Percentiles rank a stretch among this genome's conserved stretches.
Conservation (phyloP, 2,329 filamentous ascomycete species). For the Cercospora sp. region DNA sequence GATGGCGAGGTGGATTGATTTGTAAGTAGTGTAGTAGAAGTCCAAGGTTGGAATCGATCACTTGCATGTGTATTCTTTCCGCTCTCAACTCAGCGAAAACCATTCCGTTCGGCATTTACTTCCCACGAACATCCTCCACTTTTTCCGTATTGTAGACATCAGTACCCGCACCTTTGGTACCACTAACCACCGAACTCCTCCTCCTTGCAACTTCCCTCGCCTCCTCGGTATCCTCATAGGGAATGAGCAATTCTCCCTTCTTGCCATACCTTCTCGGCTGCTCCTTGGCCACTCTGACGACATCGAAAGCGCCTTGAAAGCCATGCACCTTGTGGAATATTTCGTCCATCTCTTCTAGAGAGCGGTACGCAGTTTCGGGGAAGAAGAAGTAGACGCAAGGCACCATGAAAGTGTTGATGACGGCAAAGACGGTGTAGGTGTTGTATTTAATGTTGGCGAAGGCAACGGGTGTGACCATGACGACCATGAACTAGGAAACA, state of each 20-base stretch:
- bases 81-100: background rate
- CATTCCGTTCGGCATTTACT: background rate
- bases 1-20: constrained; percentile 68
- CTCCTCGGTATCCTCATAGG: constrained; percentile 48
- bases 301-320: constrained; percentile 56
- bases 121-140: constrained; percentile 6
- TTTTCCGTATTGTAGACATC: constrained; percentile 19
- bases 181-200: constrained; percentile 28
- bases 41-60: background rate
- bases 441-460: constrained; percentile 59
- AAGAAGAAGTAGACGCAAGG: constrained; percentile 44
- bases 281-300: constrained; percentile 54
- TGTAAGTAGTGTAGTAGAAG: constrained; percentile 33
- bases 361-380: constrained; percentile 61
- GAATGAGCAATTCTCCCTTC: constrained; percentile 58
- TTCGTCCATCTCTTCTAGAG: constrained; percentile 66
- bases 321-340: constrained; percentile 45
- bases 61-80: background rate
- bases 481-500: constrained; percentile 24
- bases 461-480: constrained; percentile 63
- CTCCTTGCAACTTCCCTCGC: constrained; percentile 30
- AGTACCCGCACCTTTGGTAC: background rate
- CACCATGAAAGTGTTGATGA: constrained; percentile 64
- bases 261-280: constrained; percentile 60
- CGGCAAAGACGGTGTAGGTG: constrained; percentile 64